A percentile compares a stretch with the other conserved stretches of the same genome.
Conservation (phyloP, 2,329 filamentous ascomycete genomes). For the Phaeoacremonium minimum region DNA sequence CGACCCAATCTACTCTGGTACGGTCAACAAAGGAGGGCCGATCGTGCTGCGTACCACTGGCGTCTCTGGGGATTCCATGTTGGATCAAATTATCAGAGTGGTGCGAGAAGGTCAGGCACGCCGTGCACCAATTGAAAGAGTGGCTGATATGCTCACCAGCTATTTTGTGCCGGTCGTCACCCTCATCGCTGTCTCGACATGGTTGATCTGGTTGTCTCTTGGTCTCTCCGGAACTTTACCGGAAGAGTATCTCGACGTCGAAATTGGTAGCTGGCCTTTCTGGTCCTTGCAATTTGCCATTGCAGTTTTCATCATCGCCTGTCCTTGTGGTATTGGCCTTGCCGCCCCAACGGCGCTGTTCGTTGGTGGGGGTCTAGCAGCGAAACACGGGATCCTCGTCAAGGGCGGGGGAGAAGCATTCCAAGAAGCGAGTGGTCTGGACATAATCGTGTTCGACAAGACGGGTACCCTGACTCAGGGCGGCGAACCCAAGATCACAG, state of each 20-base stretch:
- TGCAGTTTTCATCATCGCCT: constrained; percentile 80
- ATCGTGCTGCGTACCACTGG: constrained; percentile 32
- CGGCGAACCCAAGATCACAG: constrained; percentile 51
- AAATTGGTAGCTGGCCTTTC: constrained; percentile 36
- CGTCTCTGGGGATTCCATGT: constrained; percentile 36
- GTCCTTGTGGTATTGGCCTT: constrained; percentile 76
- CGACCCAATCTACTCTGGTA: constrained; percentile 42
- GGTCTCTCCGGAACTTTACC: constrained; percentile 34
- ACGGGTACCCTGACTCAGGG: constrained; percentile 74
- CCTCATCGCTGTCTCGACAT: constrained; percentile 35
- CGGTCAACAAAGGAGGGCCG: constrained; percentile 36
- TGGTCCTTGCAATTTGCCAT: constrained; percentile 65
- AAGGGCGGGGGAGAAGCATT: constrained; percentile 83
- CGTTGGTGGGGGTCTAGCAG: constrained; percentile 77
- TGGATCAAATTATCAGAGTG: constrained; percentile 42
- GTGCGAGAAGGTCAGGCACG: constrained; percentile 42
- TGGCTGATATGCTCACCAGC: constrained; percentile 39
- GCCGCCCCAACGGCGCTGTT: constrained; percentile 82
- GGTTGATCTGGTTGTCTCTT: constrained; percentile 37
- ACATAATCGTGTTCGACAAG: constrained; percentile 82
- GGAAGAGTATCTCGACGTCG: constrained; percentile 27
- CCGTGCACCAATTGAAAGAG: constrained; percentile 40
- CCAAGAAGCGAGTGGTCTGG: constrained; percentile 73
- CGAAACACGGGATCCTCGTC: constrained; percentile 73
- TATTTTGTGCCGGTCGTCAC: constrained; percentile 43